These are phyloP conservation scores for Backusella tarrabulga DNA, from an alignment of 192 early-diverging fungal genomes.

Conservation along the genomic window DNA sequence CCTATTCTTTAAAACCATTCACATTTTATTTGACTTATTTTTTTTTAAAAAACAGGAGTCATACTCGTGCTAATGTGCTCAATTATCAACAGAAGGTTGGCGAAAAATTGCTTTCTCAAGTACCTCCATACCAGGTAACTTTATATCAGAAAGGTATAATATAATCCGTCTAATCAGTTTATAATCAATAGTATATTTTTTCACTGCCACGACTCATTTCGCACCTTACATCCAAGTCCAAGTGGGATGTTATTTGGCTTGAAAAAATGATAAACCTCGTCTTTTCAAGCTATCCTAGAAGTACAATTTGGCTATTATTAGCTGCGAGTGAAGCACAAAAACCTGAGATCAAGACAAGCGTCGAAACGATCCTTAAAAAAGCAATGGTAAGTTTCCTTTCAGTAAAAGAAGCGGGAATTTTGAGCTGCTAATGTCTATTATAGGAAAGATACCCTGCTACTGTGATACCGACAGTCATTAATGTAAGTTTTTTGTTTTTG, in stretches of 20 bases:
- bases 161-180: background rate
- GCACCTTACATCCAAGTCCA: background rate
- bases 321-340: conserved; percentile 7
- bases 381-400: background rate
- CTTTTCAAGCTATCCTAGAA: background rate
- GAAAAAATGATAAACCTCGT: conserved; percentile 2
- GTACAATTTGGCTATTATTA: conserved; percentile 17
- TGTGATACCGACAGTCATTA: background rate
- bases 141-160: background rate
- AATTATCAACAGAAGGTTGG: background rate
- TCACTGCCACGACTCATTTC: conserved; percentile 9
- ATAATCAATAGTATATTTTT: background rate
- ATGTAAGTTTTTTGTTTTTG: background rate
- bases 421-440: background rate
- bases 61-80: background rate
- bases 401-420: background rate
- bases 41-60: background rate
- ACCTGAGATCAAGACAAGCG: background rate
- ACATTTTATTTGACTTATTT: background rate
- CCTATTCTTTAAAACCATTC: background rate
- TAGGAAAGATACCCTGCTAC: background rate
- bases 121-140: background rate
- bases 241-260: background rate
- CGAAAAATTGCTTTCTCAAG: background rate
- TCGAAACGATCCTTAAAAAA: background rate